A percentile compares a stretch with the other conserved stretches of the same genome.
These are phyloP conservation scores for Stachybotrys chartarum DNA, from an alignment of 2,329 filamentous ascomycete genomes.

Conservation along the genomic window DNA sequence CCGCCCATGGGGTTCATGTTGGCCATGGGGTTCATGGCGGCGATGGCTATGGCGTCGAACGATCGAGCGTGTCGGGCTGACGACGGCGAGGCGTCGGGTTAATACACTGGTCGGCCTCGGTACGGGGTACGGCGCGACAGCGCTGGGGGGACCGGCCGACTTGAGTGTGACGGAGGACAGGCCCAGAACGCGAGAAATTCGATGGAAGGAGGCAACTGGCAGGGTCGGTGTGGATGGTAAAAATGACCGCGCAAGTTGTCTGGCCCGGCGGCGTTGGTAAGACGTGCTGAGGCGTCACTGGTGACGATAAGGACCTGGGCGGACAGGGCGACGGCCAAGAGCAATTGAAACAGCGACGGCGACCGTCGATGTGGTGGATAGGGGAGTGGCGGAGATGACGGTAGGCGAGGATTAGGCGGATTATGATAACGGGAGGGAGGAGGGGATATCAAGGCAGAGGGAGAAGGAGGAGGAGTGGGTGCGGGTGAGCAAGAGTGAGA, in stretches of 20 bases:
- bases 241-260: neutral
- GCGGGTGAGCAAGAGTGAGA: neutral
- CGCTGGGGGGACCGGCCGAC: neutral
- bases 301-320: neutral
- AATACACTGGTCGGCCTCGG: neutral
- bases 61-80: neutral
- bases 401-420: neutral
- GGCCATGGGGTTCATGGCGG: conserved; percentile 56
- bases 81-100: neutral
- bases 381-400: neutral
- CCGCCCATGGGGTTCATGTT: conserved; percentile 64
- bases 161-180: neutral
- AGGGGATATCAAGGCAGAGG: neutral
- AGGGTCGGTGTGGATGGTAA: neutral
- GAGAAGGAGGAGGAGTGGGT: conserved; percentile 1
- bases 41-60: neutral
- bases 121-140: neutral
- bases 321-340: no score
- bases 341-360: neutral
- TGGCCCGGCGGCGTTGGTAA: neutral
- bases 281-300: neutral
- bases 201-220: neutral
- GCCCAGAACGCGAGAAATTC: neutral
- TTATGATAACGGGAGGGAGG: neutral
- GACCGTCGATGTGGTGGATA: neutral